Base-by-base conservation (phyloP, 768 basidiomycete species). In the Boletus pseudo-olivaceus region DNA sequence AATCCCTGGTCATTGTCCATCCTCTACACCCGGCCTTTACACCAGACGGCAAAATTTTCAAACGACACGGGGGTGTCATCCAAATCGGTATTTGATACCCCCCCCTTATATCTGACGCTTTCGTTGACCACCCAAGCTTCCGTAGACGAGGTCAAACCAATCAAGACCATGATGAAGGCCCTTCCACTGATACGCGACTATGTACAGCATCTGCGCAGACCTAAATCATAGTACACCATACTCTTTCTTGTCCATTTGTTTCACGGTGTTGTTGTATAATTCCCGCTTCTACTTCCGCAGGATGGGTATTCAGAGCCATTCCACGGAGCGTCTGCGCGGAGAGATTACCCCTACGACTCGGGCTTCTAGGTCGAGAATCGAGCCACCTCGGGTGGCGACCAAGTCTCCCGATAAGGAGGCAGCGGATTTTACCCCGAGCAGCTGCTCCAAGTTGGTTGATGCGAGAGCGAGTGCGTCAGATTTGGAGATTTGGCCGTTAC, bases 1-100 rank as follows among this genome's bases (percentile, higher is more conserved):
- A 83, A 57, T 92, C 90, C 0, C 73, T 84, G 33, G 80, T 92
- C 32, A 79, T 89, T 50, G 73, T 92, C 17, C 87, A 93, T 7
- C 65, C 76, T 10, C 77, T 74, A 11, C 89, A 93, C 66, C 77
- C 75, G 2, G 75, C 82, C 15, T 71, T 75, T 43, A 62, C 60
- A 12, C 62, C 72, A 49, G 74, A 75, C 23, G 71, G 69, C 33
- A 72, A 74, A 44, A 61, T 76, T 38, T 65, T 82, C 38, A 82
- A 81, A 62, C 78, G 82, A 58, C 85, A 93, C 55, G 89, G 88
- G 7, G 76, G 76, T 50, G 72, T 93, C 19, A 69, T 83, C 38
- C 75, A 79, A 34, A 81, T 87, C 7, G 82, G 91, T 90, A 62
- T 51, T 75, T 63, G 14, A n/a, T 33, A 15, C 32, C 38, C n/a